phyloP scores from a whole-genome alignment of 176 grass and related monocot genomes.

The Pontederia crassipes region DNA sequence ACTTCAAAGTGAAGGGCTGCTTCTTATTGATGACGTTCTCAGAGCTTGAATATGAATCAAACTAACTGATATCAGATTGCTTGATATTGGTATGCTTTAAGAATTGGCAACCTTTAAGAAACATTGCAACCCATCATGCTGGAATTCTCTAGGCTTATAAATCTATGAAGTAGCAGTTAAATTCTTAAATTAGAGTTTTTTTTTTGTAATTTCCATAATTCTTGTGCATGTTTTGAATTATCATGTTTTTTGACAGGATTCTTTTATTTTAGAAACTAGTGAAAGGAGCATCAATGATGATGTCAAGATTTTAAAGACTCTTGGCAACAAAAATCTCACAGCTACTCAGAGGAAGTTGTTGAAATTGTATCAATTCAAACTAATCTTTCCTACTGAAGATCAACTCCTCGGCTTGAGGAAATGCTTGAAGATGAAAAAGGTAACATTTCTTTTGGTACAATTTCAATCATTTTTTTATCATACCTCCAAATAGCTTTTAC shows the following conservation, averaged over 20 bases:
- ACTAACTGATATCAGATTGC: too few species aligned
- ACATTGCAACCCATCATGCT: too few species aligned
- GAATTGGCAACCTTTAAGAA: too few species aligned
- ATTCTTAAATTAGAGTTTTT: too few species aligned
- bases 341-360: slow-evolving; percentile 29
- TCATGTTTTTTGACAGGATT: slow-evolving; percentile 16
- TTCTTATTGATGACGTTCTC: too few species aligned
- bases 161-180: too few species aligned
- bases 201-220: not conserved
- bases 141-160: too few species aligned
- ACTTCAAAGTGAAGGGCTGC: too few species aligned
- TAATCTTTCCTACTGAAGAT: slow-evolving; percentile 13
- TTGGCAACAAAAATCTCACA: slow-evolving; percentile 24
- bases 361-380: slow-evolving; percentile 22
- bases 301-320: slow-evolving; percentile 29
- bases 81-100: too few species aligned
- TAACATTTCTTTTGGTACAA: not conserved
- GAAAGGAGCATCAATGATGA: slow-evolving; percentile 20
- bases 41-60: too few species aligned
- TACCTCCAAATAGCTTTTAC: not conserved
- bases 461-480: not conserved
- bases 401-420: slow-evolving; percentile 26
- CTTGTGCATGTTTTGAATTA: not conserved
- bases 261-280: slow-evolving; percentile 23
- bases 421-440: slow-evolving; percentile 19